Percentiles rank a stretch among this genome's conserved stretches.
Evolutionary conservation across 164 flowering plant species (phyloP).

Genomic region (Piper longum): DNA sequence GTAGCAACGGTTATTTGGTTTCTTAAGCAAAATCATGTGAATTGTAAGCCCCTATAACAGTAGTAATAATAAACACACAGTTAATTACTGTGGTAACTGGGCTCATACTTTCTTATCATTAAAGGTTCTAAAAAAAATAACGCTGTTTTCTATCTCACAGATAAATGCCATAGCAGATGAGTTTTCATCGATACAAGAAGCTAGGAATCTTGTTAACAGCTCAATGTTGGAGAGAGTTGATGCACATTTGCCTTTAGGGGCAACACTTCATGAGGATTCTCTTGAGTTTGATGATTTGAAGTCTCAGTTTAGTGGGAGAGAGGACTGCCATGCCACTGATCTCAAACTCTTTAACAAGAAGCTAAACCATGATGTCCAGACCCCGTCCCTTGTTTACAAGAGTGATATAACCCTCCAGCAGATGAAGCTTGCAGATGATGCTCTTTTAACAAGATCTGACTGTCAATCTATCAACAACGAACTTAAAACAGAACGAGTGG

Average conservation of each 20-base stretch:
- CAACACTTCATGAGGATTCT: conserved; percentile 9
- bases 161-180: conserved; percentile 32
- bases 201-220: conserved; percentile 3
- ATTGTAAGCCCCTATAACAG: not conserved
- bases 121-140: not conserved
- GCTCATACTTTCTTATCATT: too few species aligned
- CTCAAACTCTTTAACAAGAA: conserved; percentile 12
- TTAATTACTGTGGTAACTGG: not conserved
- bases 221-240: conserved; percentile 7
- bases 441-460: conserved; percentile 6
- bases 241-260: conserved; percentile 11
- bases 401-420: conserved; percentile 6
- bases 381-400: conserved; percentile 12
- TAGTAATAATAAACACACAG: not conserved
- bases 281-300: conserved; percentile 4
- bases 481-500: conserved; percentile 40
- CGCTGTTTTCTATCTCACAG: conserved; percentile 17
- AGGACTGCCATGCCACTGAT: conserved; percentile 9
- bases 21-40: not conserved
- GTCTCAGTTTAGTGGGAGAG: conserved; percentile 4
- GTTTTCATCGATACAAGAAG: conserved; percentile 14
- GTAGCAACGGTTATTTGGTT: not conserved
- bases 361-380: conserved; percentile 13
- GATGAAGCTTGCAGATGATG: conserved; percentile 14
- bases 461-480: conserved; percentile 12